These are phyloP conservation scores for Coffea eugenioides DNA, from an alignment of 257 asterid species.

Conservation along the genomic window DNA sequence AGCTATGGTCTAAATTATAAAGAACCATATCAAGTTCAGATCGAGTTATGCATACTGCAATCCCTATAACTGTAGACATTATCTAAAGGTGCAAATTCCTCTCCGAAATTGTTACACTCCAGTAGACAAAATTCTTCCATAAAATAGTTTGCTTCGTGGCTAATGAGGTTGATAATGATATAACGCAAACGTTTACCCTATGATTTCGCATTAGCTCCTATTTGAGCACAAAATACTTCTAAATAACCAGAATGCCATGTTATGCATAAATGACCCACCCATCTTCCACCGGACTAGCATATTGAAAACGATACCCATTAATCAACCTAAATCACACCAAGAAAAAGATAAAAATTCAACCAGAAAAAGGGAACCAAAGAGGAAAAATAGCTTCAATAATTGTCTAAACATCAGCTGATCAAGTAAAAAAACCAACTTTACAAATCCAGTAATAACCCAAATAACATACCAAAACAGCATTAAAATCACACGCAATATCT, in stretches of 20 bases:
- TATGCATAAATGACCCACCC: background rate
- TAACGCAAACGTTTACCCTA: background rate
- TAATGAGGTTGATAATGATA: background rate
- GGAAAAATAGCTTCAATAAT: background rate
- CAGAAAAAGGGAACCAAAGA: no score
- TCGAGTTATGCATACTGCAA: background rate
- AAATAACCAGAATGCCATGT: background rate
- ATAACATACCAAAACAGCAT: background rate
- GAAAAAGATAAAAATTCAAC: background rate
- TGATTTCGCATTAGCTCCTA: background rate
- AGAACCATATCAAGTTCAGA: no score
- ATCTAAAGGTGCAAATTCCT: background rate
- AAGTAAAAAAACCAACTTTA: background rate
- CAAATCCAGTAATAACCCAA: background rate
- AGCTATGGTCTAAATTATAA: background rate
- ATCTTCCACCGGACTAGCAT: no score
- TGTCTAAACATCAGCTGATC: background rate
- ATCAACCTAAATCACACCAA: background rate
- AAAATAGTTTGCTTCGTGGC: background rate
- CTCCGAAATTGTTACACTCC: no score
- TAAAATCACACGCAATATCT: background rate
- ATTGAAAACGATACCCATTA: background rate
- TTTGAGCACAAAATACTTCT: background rate
- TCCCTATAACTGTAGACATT: background rate
- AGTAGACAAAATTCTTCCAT: background rate